These are phyloP conservation scores for Aotearoamyces nothofagi DNA, from an alignment of 2,329 filamentous ascomycete species.

Conservation along the genomic window DNA sequence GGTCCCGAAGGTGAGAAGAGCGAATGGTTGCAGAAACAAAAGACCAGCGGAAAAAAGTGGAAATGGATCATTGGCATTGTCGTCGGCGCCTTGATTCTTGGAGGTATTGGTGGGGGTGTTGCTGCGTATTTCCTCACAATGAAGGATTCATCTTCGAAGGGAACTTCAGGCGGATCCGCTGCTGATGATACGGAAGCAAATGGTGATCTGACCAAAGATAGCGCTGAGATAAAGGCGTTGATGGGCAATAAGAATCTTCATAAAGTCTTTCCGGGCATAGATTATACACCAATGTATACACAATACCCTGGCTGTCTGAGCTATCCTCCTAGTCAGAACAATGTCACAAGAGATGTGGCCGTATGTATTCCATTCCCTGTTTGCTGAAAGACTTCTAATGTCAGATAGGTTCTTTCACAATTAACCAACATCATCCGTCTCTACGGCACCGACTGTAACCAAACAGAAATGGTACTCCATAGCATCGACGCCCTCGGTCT, in stretches of 20 bases:
- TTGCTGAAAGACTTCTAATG: too few relatives aligned
- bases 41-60: constrained; percentile 46
- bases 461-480: constrained; percentile 85
- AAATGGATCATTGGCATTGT: constrained; percentile 53
- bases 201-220: constrained; percentile 60
- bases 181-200: constrained; percentile 43
- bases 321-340: constrained; percentile 78
- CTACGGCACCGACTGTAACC: constrained; percentile 95
- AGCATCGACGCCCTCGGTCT: constrained; percentile 63
- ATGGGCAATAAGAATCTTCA: constrained; percentile 71
- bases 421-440: constrained; percentile 77
- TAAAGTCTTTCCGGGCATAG: constrained; percentile 89
- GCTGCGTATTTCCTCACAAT: constrained; percentile 57
- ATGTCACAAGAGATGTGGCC: constrained; percentile 81
- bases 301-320: constrained; percentile 76
- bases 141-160: constrained; percentile 21
- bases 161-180: constrained; percentile 30
- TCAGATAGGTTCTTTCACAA: constrained; percentile 80
- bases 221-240: constrained; percentile 63
- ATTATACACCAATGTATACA: constrained; percentile 84
- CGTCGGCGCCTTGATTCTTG: constrained; percentile 50
- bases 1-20: constrained; percentile 38
- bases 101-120: constrained; percentile 58
- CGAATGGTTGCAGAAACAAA: constrained; percentile 45
- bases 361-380: too few relatives aligned